Base-by-base conservation (phyloP, 176 grass and related monocot genomes). In the Zoysia pacifica region DNA sequence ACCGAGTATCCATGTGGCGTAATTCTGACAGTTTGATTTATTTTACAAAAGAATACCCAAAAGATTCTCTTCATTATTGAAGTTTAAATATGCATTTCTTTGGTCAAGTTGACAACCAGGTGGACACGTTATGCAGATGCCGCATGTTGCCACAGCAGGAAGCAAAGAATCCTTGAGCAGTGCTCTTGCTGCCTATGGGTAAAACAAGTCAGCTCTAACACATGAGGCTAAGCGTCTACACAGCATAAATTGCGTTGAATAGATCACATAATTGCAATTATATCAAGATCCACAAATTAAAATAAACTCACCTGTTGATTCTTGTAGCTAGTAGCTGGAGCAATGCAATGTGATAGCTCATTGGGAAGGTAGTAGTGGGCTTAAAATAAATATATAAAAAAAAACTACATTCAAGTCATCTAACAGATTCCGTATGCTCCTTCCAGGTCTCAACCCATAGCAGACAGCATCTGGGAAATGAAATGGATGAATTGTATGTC, bases 101-200 rank as follows among this genome's bases (percentile, higher is more conserved):
- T 28, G 28, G 28, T 28, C 28, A 28, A 28, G 28, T 28, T 28
- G 28, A 28, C 28, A 28, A 55, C 55, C 1, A 65, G 58, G 70
- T n/a, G 48, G 65, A 7, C 85, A 72, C 53, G 72, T 62, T 86
- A 76, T 40, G 59, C 47, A 71, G 65, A 81, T 71, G 72, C 85
- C 40, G 71, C 55, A 16, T 77, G 72, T 51, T 82, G 58, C 67
- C 51, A 45, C 36, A 50, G 16, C 69, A 87, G 61, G 18, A 87
- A 42, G 50, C 79, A 82, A 61, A 43, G 41, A 11, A 82, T 87
- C 80, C 67, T 68, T 73, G 11, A 45, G 53, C 16, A 46, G 81
- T 79, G 86, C 84, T 81, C 71, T 81, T 81, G 82, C 55, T 81
- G 38, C 71, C 44, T 49, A 43, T 48, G 75, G 38, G 64, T 58